These are phyloP conservation scores for Diaporthe sp. DNA, from an alignment of 2,329 filamentous ascomycete species.

Conservation along the genomic window DNA sequence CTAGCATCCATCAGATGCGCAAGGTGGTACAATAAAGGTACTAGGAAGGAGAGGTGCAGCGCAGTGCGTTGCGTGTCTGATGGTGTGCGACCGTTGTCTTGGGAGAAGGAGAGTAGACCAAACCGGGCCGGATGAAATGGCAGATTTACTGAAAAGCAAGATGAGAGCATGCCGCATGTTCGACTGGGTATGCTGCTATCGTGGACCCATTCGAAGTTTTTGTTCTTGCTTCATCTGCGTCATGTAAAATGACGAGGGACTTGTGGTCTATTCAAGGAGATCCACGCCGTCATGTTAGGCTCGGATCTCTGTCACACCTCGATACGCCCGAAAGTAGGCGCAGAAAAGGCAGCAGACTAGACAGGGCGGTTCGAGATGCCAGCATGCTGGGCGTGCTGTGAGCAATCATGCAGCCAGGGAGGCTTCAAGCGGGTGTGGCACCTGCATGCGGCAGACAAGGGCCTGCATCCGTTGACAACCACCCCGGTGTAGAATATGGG, in stretches of 20 bases:
- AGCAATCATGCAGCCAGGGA: slow-evolving; percentile 33
- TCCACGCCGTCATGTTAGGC: slow-evolving; percentile 34
- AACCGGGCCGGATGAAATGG: slow-evolving; percentile 35
- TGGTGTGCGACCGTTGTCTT: slow-evolving; percentile 21
- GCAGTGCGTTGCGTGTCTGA: slow-evolving; percentile 12
- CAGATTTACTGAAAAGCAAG: slow-evolving; percentile 26
- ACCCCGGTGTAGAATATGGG: slow-evolving; percentile 37
- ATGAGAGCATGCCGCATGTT: slow-evolving; percentile 34
- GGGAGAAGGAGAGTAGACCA: slow-evolving; percentile 10
- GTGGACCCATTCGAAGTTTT: slow-evolving; percentile 34
- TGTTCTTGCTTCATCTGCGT: slow-evolving; percentile 13
- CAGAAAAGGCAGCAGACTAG: slow-evolving; percentile 11
- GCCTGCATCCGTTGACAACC: slow-evolving; percentile 32
- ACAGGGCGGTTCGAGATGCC: slow-evolving; percentile 25
- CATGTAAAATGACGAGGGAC: slow-evolving; percentile 24
- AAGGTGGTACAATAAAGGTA: slow-evolving; percentile 28
- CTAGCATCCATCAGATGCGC: not conserved
- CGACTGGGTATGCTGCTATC: slow-evolving; percentile 17
- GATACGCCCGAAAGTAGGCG: slow-evolving; percentile 26
- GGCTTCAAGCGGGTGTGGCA: slow-evolving; percentile 33
- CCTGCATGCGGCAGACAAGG: slow-evolving; percentile 38
- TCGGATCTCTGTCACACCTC: slow-evolving; percentile 39
- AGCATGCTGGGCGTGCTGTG: slow-evolving; percentile 22
- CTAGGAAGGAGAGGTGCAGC: slow-evolving; percentile 27
- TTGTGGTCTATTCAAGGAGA: slow-evolving; percentile 26